Base-by-base conservation (phyloP, 805 yeast genomes). In the Metschnikowia lunata region DNA sequence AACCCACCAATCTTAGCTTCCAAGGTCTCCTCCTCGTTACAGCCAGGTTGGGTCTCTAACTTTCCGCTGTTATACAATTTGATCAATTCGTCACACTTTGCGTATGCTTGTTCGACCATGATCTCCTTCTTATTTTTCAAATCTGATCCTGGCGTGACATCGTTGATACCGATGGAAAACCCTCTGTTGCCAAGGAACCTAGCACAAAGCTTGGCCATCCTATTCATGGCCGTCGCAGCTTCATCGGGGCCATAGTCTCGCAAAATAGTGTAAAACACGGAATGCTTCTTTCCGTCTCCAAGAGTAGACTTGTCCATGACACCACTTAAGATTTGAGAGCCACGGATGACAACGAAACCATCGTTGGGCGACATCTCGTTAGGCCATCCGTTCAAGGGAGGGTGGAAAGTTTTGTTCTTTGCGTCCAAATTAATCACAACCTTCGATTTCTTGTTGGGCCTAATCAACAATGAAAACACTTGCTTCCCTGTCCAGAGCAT, bases 161-260 rank as follows among this genome's bases (percentile, higher is more conserved):
- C 99, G 55, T 83, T 85, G 57, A 93, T 90, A 67, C 99, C 99
- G 61, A 93, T 95, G 1, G 97, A 88, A 58, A 93, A 93, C 0
- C 99, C 99, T 45, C 97, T 75, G 59, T 90, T 88, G 48, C 98
- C 99, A 59, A 93, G 72, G 63, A 69, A 93, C 58, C 99, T 75
- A 1, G 99, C 98, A 75, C 98, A 90, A 56, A 95, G 69, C 67
- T 95, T 95, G n/a, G 99, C 97, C 98, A 93, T 90, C 62, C 99
- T 76, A 66, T 95, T 91, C 99, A 93, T 93, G 6, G 98, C 96
- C 26, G 70, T 72, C 3, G 97, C 97, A 1, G 99, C 98, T 56
- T 85, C 97, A 53, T 82, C 85, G 6, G 99, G 86, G n/a, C 99
- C 99, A 63, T 84, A 90, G 62, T 93, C 99, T 67, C 99, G 76